Evolutionary conservation across 2,329 filamentous ascomycete species (phyloP), one percentile per base, ranked within the genome.

Genomic region (Teratosphaeria pseudoeucalypti): DNA sequence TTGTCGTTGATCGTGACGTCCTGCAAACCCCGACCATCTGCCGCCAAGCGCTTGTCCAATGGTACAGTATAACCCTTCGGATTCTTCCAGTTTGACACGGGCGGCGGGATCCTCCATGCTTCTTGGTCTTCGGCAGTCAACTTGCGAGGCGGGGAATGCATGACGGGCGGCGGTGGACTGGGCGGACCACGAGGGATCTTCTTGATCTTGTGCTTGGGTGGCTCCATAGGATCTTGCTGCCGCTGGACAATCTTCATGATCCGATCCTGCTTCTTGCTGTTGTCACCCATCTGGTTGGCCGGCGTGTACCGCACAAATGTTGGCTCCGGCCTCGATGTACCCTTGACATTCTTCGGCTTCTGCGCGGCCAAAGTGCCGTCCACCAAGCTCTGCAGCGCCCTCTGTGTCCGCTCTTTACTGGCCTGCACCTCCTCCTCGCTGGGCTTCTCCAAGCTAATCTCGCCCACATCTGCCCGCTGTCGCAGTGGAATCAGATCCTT

Each of bases 11-110:
- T 97, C 6, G 90, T 88, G 52, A 96, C 85, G 72, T 99, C 94
- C 73, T 96, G 91, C 63, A 99, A 73, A 0, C 90, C 90, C 68
- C 94, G 83, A 12, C 94, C 94, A 73, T 97, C 92, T 9, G 94
- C 92, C 19, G 94, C 94, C 66, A 99, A 77, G 71, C 94, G 87
- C 79, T 99, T 99, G 74, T 99, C 94, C 57, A 99, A 75, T 0
- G 94, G 90, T 0, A 99, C 90, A 0, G 94, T 99, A 71, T 96
- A 99, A 68, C 94, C 94, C 78, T 97, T 97, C 0, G 92, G 90
- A 73, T 99, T 99, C 82, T 99, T 99, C 94, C 94, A 99, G 74
- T 97, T 97, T 23, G 90, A 95, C 1, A 99, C 87, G 0, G 92
- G 89, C 2, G 92, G 91, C 0, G 86, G 86, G 34, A 90, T 96